Conservation (phyloP, 768 basidiomycete species). For the Calocybe gangraenosa region DNA sequence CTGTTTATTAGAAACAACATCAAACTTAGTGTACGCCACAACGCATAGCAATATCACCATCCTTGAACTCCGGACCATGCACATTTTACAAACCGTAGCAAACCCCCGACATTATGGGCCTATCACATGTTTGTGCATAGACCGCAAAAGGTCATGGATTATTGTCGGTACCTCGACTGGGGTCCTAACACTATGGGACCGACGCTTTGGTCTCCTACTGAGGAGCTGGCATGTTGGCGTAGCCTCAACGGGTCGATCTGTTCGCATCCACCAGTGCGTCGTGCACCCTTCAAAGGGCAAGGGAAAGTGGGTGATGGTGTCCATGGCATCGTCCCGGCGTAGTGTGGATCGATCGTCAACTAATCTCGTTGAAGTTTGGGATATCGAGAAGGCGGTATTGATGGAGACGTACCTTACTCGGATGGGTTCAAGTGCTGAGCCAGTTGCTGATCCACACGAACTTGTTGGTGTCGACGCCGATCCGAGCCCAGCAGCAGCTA, state of each 20-base stretch:
- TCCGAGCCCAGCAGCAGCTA: slow-evolving; percentile 64
- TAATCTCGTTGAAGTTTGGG: slow-evolving; percentile 83
- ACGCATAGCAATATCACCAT: slow-evolving; percentile 72
- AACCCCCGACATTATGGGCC: slow-evolving; percentile 86
- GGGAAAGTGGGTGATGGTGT: slow-evolving; percentile 88
- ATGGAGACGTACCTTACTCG: slow-evolving; percentile 78
- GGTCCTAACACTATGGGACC: slow-evolving; percentile 88
- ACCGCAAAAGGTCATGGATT: slow-evolving; percentile 83
- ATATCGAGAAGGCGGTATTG: slow-evolving; percentile 75
- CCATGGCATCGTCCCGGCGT: slow-evolving; percentile 54
- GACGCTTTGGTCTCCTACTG: slow-evolving; percentile 85
- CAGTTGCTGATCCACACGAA: slow-evolving; percentile 50
- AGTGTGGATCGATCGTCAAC: slow-evolving; percentile 38
- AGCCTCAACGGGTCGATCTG: slow-evolving; percentile 45
- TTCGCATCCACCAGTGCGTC: slow-evolving; percentile 67
- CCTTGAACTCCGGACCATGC: slow-evolving; percentile 85
- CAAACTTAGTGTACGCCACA: slow-evolving; percentile 83
- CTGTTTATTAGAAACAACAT: slow-evolving; percentile 49
- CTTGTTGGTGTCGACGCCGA: slow-evolving; percentile 53
- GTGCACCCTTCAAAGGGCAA: slow-evolving; percentile 85
- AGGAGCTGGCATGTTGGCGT: slow-evolving; percentile 82
- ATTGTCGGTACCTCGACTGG: slow-evolving; percentile 85
- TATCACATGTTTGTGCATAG: slow-evolving; percentile 80
- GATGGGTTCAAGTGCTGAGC: slow-evolving; percentile 40
- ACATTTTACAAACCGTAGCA: slow-evolving; percentile 67